Evolutionary conservation across 1,284 basidiomycete genomes (phyloP).

Genomic region (Fistulina hepatica): DNA sequence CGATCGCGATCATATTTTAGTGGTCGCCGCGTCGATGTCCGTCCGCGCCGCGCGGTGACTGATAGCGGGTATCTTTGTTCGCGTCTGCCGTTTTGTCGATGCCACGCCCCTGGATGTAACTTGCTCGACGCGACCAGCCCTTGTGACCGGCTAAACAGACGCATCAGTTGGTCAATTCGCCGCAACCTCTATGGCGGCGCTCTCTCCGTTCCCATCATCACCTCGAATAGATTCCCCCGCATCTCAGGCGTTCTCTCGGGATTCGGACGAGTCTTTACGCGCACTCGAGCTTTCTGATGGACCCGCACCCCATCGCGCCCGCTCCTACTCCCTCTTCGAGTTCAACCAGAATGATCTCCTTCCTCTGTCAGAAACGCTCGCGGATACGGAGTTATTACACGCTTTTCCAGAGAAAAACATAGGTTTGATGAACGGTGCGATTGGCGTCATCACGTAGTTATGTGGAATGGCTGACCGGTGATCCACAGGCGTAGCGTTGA

Average conservation of each 20-base stretch:
- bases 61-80: no score
- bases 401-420: slow-evolving; percentile 54
- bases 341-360: slow-evolving; percentile 67
- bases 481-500: slow-evolving; percentile 64
- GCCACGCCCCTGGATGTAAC: no score
- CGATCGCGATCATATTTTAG: no score
- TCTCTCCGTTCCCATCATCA: no score
- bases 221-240: no score
- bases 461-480: slow-evolving; percentile 6
- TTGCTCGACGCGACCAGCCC: no score
- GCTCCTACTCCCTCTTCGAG: slow-evolving; percentile 71
- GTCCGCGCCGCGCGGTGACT: no score
- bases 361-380: slow-evolving; percentile 65
- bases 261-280: slow-evolving; percentile 65
- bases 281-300: slow-evolving; percentile 68
- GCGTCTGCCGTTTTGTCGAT: no score
- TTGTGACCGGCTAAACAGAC: no score
- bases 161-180: no score
- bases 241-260: slow-evolving; percentile 48
- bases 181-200: no score
- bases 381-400: slow-evolving; percentile 44
- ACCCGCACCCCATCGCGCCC: slow-evolving; percentile 29
- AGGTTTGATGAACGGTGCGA: slow-evolving; percentile 67
- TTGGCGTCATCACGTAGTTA: slow-evolving; percentile 8
- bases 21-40: no score